Percentiles rank a stretch among this genome's conserved stretches.
Conservation (phyloP, 768 basidiomycete species). For the Rhizopogon salebrosus region DNA sequence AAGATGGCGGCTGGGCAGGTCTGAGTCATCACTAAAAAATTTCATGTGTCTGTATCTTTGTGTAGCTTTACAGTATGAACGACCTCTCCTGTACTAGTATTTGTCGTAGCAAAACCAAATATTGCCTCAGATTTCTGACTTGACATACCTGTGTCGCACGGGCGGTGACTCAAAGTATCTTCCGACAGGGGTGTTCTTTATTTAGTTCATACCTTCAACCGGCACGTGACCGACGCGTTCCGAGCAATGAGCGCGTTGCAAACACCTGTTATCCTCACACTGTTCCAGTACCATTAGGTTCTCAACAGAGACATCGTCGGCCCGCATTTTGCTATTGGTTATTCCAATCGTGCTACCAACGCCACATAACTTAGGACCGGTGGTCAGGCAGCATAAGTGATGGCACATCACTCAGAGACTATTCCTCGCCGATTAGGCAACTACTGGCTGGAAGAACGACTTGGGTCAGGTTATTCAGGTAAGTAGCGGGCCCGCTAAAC, state of each 20-base stretch:
- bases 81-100: neutral
- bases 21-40: neutral
- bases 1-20: conserved; percentile 12
- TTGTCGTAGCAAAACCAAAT: neutral
- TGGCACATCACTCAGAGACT: conserved; percentile 9
- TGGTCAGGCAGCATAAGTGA: conserved; percentile 1
- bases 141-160: too few relatives aligned
- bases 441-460: conserved; percentile 50
- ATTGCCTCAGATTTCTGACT: neutral
- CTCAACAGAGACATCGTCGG: neutral
- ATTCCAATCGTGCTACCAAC: neutral
- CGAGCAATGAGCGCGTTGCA: neutral
- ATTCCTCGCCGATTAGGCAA: conserved; percentile 46
- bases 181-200: neutral
- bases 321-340: neutral
- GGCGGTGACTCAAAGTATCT: too few relatives aligned
- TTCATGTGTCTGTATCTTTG: neutral
- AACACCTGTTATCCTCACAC: neutral
- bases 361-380: neutral
- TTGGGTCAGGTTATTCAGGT: conserved; percentile 78
- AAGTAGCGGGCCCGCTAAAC: conserved; percentile 10
- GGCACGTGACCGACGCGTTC: conserved; percentile 25
- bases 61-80: neutral
- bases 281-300: neutral
- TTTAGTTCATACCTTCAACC: neutral